A percentile compares a stretch with the other conserved stretches of the same genome.
phyloP scores from a whole-genome alignment of 495 filamentous ascomycete genomes.

The Aspergillus asperescens region DNA sequence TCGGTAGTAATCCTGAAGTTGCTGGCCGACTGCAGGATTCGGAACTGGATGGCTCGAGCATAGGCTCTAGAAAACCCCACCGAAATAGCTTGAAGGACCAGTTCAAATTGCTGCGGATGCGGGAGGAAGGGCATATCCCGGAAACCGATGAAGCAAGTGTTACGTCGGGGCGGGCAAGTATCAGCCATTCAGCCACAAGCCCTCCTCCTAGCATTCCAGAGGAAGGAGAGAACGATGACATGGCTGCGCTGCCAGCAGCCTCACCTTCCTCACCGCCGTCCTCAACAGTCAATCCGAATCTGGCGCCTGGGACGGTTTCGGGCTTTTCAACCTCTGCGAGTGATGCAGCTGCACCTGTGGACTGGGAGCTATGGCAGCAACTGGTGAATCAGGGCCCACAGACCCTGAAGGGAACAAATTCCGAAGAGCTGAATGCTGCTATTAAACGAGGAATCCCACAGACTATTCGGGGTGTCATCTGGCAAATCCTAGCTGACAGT shows the following conservation, averaged over 20 bases:
- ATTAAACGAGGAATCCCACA: slow-evolving; percentile 92
- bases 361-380: slow-evolving; percentile 97
- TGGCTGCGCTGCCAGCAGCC: slow-evolving; percentile 30
- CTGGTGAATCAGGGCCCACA: slow-evolving; percentile 90
- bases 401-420: slow-evolving; percentile 75
- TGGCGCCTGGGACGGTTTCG: slow-evolving; percentile 78
- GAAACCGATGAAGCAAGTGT: slow-evolving; percentile 35
- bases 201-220: slow-evolving; percentile 48
- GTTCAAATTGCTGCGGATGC: slow-evolving; percentile 77
- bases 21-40: slow-evolving; percentile 65
- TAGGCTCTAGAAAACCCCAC: slow-evolving; percentile 37
- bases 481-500: slow-evolving; percentile 94
- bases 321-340: slow-evolving; percentile 63
- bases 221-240: slow-evolving; percentile 46
- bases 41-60: slow-evolving; percentile 29
- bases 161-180: slow-evolving; percentile 38
- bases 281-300: slow-evolving; percentile 50
- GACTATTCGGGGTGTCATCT: slow-evolving; percentile 92
- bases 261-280: slow-evolving; percentile 46
- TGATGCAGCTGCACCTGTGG: slow-evolving; percentile 63
- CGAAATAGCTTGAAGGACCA: slow-evolving; percentile 75
- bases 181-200: slow-evolving; percentile 49
- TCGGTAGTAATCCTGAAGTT: slow-evolving; percentile 68
- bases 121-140: slow-evolving; percentile 63
- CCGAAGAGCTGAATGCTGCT: slow-evolving; percentile 81